phyloP scores from a whole-genome alignment of 306 rosid genomes.

The Aeschynomene evenia region DNA sequence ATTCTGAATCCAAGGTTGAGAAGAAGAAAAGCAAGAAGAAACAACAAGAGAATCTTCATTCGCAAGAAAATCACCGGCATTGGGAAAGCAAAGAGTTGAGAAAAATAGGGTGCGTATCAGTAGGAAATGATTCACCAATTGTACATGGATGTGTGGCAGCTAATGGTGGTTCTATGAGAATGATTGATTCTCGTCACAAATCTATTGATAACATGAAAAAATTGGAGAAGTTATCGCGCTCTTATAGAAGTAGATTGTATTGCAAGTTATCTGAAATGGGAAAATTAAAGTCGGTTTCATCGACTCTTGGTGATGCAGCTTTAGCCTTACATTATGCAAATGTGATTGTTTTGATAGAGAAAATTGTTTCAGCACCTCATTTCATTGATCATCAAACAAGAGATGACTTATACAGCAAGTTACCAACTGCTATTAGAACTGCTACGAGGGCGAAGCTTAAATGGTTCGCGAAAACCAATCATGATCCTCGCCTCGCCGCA shows the following conservation, averaged over 20 bases:
- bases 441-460: constrained; percentile 58
- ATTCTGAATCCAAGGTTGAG: not conserved
- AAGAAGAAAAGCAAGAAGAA: constrained; percentile 35
- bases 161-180: constrained; percentile 49
- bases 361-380: constrained; percentile 50
- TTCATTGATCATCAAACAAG: constrained; percentile 49
- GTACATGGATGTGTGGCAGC: constrained; percentile 28
- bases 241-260: constrained; percentile 42
- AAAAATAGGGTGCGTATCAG: constrained; percentile 42
- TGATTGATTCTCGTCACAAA: constrained; percentile 30
- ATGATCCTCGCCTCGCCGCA: constrained; percentile 41
- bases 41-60: constrained; percentile 26
- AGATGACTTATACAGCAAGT: constrained; percentile 56
- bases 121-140: constrained; percentile 45
- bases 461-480: constrained; percentile 38
- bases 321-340: constrained; percentile 78
- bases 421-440: constrained; percentile 54
- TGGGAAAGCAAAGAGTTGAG: constrained; percentile 35
- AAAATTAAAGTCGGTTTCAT: constrained; percentile 40
- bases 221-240: constrained; percentile 29
- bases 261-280: constrained; percentile 44
- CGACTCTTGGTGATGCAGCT: constrained; percentile 69
- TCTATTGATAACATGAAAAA: not conserved
- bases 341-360: constrained; percentile 60
- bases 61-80: constrained; percentile 21